A percentile compares a stretch with the other conserved stretches of the same genome.
phyloP scores from a whole-genome alignment of 257 asterid species.

The Galeopsis tetrahit region DNA sequence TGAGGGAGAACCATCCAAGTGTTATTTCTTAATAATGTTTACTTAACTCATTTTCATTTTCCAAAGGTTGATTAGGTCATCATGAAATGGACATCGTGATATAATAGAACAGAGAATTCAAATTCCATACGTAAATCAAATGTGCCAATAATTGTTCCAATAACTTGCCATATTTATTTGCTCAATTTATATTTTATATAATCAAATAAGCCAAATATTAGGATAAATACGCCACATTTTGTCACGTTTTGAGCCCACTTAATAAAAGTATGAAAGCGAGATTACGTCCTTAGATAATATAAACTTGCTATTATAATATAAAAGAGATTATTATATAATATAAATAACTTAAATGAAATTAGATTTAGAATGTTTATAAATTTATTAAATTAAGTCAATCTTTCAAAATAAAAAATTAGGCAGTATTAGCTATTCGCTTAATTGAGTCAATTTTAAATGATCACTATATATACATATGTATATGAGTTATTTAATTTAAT shows the following conservation, averaged over 20 bases:
- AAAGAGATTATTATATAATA: no score
- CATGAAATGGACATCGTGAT: background rate
- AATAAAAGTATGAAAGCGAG: background rate
- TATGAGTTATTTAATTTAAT: no score
- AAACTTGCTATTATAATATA: no score
- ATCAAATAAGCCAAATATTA: slow-evolving; percentile 7
- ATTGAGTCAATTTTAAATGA: no score
- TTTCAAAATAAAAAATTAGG: no score
- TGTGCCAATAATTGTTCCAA: slow-evolving; percentile 19
- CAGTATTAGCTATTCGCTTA: no score
- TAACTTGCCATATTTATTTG: background rate
- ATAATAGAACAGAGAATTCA: background rate
- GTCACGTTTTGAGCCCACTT: background rate
- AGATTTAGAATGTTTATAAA: no score
- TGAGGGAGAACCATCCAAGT: background rate
- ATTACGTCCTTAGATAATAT: no score
- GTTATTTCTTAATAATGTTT: no score
- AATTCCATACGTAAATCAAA: slow-evolving; percentile 12
- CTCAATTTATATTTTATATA: slow-evolving; percentile 9
- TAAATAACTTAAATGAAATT: no score
- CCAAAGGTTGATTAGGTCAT: slow-evolving; percentile 4
- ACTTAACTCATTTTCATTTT: background rate
- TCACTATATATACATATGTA: no score
- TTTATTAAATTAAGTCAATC: no score
- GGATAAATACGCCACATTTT: slow-evolving; percentile 16